Evolutionary conservation across 1,284 basidiomycete species (phyloP).

Genomic region (Polyporus tsugae): DNA sequence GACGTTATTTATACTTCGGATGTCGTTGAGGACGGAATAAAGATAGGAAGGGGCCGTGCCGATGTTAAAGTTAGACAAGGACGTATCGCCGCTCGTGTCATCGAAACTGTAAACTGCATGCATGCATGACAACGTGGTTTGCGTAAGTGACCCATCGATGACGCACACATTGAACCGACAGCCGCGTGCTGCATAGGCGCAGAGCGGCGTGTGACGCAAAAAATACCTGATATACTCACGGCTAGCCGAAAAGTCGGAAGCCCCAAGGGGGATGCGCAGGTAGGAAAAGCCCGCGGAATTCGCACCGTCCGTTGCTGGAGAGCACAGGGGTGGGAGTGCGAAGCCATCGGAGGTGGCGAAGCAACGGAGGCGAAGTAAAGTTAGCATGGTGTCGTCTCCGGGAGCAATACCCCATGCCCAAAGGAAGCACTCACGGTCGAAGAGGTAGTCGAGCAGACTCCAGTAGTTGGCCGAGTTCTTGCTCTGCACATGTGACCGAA

Average conservation of each 20-base stretch:
- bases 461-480: constrained; percentile 52
- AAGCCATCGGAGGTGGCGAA: background rate
- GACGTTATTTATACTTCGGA: constrained; percentile 50
- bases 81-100: constrained; percentile 52
- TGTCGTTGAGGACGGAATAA: constrained; percentile 54
- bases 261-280: constrained; percentile 58
- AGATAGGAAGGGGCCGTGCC: constrained; percentile 52
- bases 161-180: constrained; percentile 14
- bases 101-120: constrained; percentile 58
- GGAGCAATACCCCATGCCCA: constrained; percentile 13
- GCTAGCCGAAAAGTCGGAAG: constrained; percentile 52
- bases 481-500: constrained; percentile 37
- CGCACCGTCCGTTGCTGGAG: constrained; percentile 53
- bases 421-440: constrained; percentile 47
- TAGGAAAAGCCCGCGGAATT: constrained; percentile 57
- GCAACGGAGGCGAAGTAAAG: constrained; percentile 1
- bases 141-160: constrained; percentile 15
- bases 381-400: background rate
- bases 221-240: constrained; percentile 25
- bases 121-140: background rate
- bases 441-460: constrained; percentile 53
- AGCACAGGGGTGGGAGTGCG: constrained; percentile 1
- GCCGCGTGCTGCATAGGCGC: constrained; percentile 8
- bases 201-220: background rate
- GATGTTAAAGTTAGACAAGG: constrained; percentile 51